Evolutionary conservation across 495 filamentous ascomycete genomes (phyloP), one percentile per base, ranked within the genome.

Genomic region (Massariosphaeria phaeospora): DNA sequence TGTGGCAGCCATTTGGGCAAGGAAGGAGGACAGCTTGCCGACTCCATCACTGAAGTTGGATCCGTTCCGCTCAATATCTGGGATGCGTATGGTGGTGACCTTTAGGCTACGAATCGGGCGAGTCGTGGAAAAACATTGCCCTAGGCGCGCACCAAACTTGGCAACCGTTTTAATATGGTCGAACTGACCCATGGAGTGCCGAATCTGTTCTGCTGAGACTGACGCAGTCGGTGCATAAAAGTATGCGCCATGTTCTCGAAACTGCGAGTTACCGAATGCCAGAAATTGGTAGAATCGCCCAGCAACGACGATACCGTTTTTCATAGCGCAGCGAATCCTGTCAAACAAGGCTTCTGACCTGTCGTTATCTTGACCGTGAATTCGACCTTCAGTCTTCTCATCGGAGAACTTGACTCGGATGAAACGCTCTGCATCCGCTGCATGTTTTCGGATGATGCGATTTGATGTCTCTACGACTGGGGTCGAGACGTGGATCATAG

Each of bases 41-140:
- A 98, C 88, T 2, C 93, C 94, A 66, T 98, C 93, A 0, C 89
- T 90, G 66, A 97, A 97, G 42, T 67, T 81, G 66, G 76, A 83
- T 0, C 75, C 78, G 40, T 84, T 80, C 5, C 77, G 76, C 31
- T 78, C 72, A 6, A 95, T 74, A 51, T 97, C 93, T 1, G 72
- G 49, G 11, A 84, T 81, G 2, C 69, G 63, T 5, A 64, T 61
- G 30, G 83, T 73, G 46, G 70, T 65, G 17, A 80, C 2, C 12
- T 57, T 24, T 11, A 74, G 69, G 23, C 69, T 69, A 6, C 61
- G 64, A 41, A 94, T 78, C 21, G 85, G 81, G 40, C 85, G 75
- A 0, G 93, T 97, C 0, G 93, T 96, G 0, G 93, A 96, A 66
- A 97, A 96, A 66, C 89, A 94, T 70, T 97, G 94, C 0, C 94